Evolutionary conservation across 495 filamentous ascomycete genomes (phyloP), one percentile per base, ranked within the genome.

Genomic region (Xylaria telfairii): DNA sequence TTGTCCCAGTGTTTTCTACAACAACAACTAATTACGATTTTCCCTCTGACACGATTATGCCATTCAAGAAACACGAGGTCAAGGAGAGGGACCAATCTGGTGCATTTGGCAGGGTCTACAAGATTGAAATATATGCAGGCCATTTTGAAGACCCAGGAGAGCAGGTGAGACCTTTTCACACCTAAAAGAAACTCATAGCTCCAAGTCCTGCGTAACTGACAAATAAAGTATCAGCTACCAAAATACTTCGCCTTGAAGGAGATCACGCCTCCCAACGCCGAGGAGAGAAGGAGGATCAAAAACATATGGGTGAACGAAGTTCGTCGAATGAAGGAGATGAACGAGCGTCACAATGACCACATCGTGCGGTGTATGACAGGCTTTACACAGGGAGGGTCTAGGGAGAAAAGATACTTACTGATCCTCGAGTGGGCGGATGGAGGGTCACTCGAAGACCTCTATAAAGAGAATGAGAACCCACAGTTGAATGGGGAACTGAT

Each of bases 371-470:
- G 71, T 39, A 69, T 74, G 32, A 74, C 72, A 10, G 69, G 65
- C 28, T 74, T 74, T 47, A 71, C 69, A 37, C 7, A 65, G 42
- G 19, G 54, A 21, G 1, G 56, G 65, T 59, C 24, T 30, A 19
- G 32, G 3, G 30, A 1, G 3, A 71, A 56, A 26, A 59, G 4
- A 7, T 72, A 67, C 62, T 76, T 69, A 65, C 53, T 79, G 19
- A 70, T 76, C 44, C 75, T 78, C 63, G 74, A 72, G 53, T 78
- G 73, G 75, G 78, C 78, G 24, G 73, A 76, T 32, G 71, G 74
- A 17, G 72, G 73, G 9, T 69, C 54, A 47, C 57, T 79, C 4
- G 47, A 71, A 34, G 62, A 74, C 13, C 69, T 76, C 30, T 77
- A 67, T 54, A 39, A 12, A 24, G 0, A 57, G 2, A 47, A 57